phyloP scores from a whole-genome alignment of 2,329 filamentous ascomycete genomes.

The Colletotrichum tabaci region DNA sequence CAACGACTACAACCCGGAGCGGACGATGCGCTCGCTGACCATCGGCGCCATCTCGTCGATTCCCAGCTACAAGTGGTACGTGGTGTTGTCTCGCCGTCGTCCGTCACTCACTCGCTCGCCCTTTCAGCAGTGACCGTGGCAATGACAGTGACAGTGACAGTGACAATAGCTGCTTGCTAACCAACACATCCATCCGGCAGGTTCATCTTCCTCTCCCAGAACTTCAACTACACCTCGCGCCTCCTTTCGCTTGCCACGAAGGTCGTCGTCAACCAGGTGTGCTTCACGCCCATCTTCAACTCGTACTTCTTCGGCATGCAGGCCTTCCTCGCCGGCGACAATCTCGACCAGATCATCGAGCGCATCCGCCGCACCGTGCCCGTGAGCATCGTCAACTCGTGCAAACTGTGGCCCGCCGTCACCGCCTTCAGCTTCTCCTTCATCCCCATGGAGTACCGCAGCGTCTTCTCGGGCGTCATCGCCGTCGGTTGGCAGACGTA shows the following conservation, averaged over 20 bases:
- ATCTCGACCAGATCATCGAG: constrained; percentile 74
- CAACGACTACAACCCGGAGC: constrained; percentile 75
- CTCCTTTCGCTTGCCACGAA: constrained; percentile 80
- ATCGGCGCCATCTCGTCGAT: constrained; percentile 83
- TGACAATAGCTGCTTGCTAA: not conserved
- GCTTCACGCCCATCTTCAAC: constrained; percentile 89
- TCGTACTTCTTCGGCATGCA: constrained; percentile 88
- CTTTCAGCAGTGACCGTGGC: not conserved
- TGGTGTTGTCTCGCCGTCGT: constrained; percentile 8
- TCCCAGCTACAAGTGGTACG: constrained; percentile 86
- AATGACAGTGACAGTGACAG: not conserved
- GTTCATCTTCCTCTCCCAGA: constrained; percentile 83
- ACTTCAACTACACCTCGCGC: constrained; percentile 88
- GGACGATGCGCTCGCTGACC: constrained; percentile 79
- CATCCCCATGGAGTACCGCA: constrained; percentile 83
- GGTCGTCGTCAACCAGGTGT: constrained; percentile 82
- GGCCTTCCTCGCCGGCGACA: constrained; percentile 80
- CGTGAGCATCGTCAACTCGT: constrained; percentile 81
- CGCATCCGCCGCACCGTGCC: constrained; percentile 84
- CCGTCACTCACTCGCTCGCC: not conserved
- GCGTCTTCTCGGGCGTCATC: constrained; percentile 83
- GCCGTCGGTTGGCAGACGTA: constrained; percentile 96
- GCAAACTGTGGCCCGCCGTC: constrained; percentile 90
- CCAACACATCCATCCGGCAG: constrained; percentile 55
- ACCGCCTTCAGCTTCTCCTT: constrained; percentile 92